These are phyloP conservation scores for Acanthamoeba triangularis DNA, from an alignment of 208 protist species.

Conservation along the genomic window DNA sequence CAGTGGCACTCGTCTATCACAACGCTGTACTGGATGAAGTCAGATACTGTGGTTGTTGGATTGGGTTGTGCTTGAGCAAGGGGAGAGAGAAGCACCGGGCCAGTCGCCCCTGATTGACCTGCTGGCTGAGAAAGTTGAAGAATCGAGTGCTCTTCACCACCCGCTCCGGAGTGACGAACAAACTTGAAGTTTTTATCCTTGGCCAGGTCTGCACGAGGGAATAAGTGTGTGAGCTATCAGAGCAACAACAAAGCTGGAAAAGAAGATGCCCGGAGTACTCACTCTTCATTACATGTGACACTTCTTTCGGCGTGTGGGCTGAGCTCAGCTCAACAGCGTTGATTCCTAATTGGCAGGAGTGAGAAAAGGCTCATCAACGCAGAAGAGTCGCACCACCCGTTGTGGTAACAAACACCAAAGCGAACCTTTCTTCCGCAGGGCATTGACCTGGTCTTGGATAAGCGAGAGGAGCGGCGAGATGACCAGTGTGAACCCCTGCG, in stretches of 20 bases:
- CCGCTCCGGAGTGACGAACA: constrained; percentile 93
- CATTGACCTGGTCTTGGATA: constrained; percentile 96
- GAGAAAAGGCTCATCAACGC: too few relatives aligned
- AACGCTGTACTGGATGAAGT: too few relatives aligned
- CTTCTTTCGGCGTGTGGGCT: background rate
- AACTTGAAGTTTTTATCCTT: constrained; percentile 80
- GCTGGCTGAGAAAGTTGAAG: constrained; percentile 6
- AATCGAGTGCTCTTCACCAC: constrained; percentile 77
- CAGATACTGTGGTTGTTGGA: too few relatives aligned
- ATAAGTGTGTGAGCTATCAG: background rate
- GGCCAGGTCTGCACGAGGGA: constrained; percentile 1
- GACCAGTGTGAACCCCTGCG: constrained; percentile 90
- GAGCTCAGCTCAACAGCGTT: background rate
- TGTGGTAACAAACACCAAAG: too few relatives aligned
- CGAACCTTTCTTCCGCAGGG: background rate
- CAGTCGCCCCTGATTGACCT: background rate
- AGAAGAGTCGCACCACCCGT: too few relatives aligned
- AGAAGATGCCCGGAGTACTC: background rate
- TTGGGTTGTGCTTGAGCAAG: background rate
- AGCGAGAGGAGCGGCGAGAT: constrained; percentile 97
- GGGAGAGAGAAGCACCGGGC: constrained; percentile 70
- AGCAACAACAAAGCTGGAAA: background rate
- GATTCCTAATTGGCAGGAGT: too few relatives aligned
- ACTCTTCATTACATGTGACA: background rate
- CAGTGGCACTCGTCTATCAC: constrained; percentile 96